Evolutionary conservation across 805 yeast species (phyloP).

Genomic region (Candida arabinofermentans): DNA sequence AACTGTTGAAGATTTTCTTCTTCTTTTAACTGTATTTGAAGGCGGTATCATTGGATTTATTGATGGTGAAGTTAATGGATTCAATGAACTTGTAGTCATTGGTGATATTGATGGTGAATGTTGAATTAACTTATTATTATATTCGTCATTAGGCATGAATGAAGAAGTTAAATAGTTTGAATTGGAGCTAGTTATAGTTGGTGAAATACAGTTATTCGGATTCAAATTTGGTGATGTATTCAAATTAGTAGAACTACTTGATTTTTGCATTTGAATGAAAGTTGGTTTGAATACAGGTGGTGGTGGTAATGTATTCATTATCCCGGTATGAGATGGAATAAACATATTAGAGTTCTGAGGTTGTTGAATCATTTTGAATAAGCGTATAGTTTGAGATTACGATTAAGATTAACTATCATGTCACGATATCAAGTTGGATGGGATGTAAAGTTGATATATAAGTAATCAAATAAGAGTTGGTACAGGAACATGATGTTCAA

Average conservation of each 20-base stretch:
- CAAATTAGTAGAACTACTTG: conserved; percentile 5
- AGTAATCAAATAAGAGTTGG: too few relatives aligned
- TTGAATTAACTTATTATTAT: conserved; percentile 19
- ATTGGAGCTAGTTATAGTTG: conserved; percentile 7
- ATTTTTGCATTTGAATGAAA: conserved; percentile 39
- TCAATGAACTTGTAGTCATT: conserved; percentile 19
- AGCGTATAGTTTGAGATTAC: too few relatives aligned
- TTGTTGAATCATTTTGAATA: background rate
- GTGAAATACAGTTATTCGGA: conserved; percentile 4
- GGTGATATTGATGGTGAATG: conserved; percentile 33
- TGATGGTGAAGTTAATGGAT: background rate
- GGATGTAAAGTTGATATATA: too few relatives aligned
- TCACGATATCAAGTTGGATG: too few relatives aligned
- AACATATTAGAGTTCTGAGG: background rate
- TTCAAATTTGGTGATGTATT: background rate
- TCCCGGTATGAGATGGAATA: background rate
- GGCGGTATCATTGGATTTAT: background rate
- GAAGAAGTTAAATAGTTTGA: conserved; percentile 30
- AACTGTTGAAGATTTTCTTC: conserved; percentile 27
- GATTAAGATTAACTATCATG: too few relatives aligned
- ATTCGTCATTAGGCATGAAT: conserved; percentile 26
- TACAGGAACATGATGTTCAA: too few relatives aligned
- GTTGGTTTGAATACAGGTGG: conserved; percentile 47
- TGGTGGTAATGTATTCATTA: conserved; percentile 33
- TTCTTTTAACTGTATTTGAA: conserved; percentile 11